Percentiles rank a stretch among this genome's conserved stretches.
phyloP scores from a whole-genome alignment of 345 rosid genomes.

The Camelina neglecta region DNA sequence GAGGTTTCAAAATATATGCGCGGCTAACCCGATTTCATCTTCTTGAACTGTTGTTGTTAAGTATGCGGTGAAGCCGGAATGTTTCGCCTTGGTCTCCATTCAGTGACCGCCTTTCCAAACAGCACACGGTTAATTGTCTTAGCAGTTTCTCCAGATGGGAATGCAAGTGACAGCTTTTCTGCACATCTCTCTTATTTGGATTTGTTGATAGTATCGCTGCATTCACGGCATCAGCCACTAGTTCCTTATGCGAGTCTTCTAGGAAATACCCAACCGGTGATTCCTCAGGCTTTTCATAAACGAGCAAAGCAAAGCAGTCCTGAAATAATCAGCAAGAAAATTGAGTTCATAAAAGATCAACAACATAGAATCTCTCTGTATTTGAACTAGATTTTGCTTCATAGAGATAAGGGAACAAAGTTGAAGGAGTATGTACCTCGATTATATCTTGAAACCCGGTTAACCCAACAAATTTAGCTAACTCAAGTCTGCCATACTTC shows the following conservation, averaged over 20 bases:
- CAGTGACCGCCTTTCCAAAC: conserved; percentile 69
- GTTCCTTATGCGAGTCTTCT: conserved; percentile 76
- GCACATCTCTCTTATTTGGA: conserved; percentile 57
- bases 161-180: conserved; percentile 52
- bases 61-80: conserved; percentile 66
- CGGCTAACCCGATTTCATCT: conserved; percentile 40
- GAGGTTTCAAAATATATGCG: conserved; percentile 9
- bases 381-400: conserved; percentile 20
- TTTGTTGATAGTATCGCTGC: conserved; percentile 76
- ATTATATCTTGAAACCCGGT: conserved; percentile 62
- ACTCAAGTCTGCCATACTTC: conserved; percentile 71
- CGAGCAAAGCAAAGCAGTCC: conserved; percentile 91
- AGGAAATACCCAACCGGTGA: conserved; percentile 78
- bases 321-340: conserved; percentile 35
- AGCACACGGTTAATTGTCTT: conserved; percentile 82
- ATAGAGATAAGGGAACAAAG: neutral
- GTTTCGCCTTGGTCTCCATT: conserved; percentile 86
- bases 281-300: conserved; percentile 68
- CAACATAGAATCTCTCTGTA: neutral
- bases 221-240: conserved; percentile 88
- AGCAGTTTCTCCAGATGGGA: conserved; percentile 79
- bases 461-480: conserved; percentile 69
- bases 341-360: conserved; percentile 21
- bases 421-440: conserved; percentile 55
- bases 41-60: conserved; percentile 46